Conservation (phyloP, 2,329 filamentous ascomycete species). For the Rachicladosporium sp. region DNA sequence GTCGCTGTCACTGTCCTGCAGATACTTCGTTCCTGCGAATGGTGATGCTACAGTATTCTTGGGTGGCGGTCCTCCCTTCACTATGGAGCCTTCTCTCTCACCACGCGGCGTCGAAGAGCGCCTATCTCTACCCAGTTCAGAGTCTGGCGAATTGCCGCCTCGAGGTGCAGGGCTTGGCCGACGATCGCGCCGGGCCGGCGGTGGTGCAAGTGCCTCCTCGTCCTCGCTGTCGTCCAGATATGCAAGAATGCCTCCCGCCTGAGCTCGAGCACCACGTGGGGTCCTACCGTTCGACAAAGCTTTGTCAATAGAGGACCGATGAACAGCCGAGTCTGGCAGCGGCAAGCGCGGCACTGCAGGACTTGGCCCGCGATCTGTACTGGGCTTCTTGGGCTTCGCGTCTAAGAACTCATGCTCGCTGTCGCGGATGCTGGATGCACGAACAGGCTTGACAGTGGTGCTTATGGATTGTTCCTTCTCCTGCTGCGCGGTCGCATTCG, state of each 20-base stretch:
- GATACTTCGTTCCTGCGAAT: slow-evolving; percentile 25
- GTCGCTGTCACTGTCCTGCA: slow-evolving; percentile 21
- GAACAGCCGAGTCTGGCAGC: slow-evolving; percentile 3
- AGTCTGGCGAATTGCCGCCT: not conserved
- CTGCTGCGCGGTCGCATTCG: not conserved
- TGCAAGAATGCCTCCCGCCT: slow-evolving; percentile 19
- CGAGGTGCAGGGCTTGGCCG: slow-evolving; percentile 17
- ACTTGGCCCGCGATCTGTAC: slow-evolving; percentile 16
- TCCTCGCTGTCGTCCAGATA: slow-evolving; percentile 23
- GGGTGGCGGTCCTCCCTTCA: slow-evolving; percentile 10
- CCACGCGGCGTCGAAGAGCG: slow-evolving; percentile 16
- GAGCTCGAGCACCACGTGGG: slow-evolving; percentile 10
- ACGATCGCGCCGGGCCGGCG: slow-evolving; percentile 11
- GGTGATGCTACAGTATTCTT: slow-evolving; percentile 23
- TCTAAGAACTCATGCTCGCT: slow-evolving; percentile 19
- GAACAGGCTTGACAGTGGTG: slow-evolving; percentile 7
- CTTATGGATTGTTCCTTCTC: too few species aligned
- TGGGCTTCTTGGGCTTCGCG: slow-evolving; percentile 7
- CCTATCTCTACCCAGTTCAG: not conserved
- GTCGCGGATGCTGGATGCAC: slow-evolving; percentile 9
- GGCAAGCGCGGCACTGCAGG: slow-evolving; percentile 13
- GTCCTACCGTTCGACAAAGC: not conserved
- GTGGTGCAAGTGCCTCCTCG: slow-evolving; percentile 8
- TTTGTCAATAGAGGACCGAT: slow-evolving; percentile 1
- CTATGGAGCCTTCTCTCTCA: slow-evolving; percentile 8